These are phyloP conservation scores for Colletotrichum siamense DNA, from an alignment of 2,329 filamentous ascomycete species.

Conservation along the genomic window DNA sequence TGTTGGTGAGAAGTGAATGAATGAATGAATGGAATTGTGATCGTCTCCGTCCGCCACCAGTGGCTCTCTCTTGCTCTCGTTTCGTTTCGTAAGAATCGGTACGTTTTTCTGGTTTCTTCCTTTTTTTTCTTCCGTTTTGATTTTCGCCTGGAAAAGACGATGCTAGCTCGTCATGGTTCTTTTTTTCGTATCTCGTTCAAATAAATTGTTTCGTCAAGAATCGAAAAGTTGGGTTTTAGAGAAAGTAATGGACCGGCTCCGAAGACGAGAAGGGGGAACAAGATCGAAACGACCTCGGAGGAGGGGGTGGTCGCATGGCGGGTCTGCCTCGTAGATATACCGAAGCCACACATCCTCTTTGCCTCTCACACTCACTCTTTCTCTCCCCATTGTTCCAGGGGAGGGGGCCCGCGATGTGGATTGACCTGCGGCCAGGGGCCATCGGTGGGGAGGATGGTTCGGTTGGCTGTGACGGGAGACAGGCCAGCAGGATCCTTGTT, in stretches of 20 bases:
- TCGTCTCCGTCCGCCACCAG: background rate
- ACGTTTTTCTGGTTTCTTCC: background rate
- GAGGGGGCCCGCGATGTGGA: background rate
- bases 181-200: background rate
- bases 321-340: conserved; percentile 4
- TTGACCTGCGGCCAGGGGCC: background rate
- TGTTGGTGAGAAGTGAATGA: background rate
- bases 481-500: background rate
- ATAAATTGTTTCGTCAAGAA: background rate
- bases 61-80: background rate
- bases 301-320: background rate
- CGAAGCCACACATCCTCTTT: background rate
- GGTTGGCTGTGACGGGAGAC: conserved; percentile 1
- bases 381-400: background rate
- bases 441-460: background rate
- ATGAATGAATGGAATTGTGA: background rate
- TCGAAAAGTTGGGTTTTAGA: background rate
- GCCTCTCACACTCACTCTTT: background rate
- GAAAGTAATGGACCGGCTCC: background rate
- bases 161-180: background rate
- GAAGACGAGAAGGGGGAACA: background rate
- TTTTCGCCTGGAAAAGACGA: background rate
- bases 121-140: background rate
- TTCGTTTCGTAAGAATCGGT: background rate
- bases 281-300: background rate